Conservation (phyloP, 208 protist genomes). For the Trypanosoma caninum region DNA sequence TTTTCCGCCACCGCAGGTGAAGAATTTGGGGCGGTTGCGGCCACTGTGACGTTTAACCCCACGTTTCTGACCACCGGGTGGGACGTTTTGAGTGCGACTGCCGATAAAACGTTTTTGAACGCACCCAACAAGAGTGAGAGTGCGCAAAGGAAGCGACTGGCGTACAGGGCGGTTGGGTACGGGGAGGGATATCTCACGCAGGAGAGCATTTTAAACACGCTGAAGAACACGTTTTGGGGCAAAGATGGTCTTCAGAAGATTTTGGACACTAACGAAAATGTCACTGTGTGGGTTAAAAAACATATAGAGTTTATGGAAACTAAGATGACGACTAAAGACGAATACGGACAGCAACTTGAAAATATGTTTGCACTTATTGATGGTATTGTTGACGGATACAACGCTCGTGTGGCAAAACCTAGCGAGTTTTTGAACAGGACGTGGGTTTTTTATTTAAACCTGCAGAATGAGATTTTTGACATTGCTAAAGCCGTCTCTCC, state of each 20-base stretch:
- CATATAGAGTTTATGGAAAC: conserved; percentile 23
- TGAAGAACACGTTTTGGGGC: conserved; percentile 29
- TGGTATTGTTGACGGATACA: conserved; percentile 39
- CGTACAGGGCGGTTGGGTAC: conserved; percentile 27
- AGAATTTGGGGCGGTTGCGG: conserved; percentile 16
- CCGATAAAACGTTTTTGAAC: conserved; percentile 5
- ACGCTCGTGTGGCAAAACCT: not conserved
- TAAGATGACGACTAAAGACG: not conserved
- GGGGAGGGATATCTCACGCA: conserved; percentile 33
- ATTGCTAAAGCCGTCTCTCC: conserved; percentile 13
- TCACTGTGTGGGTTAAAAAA: conserved; percentile 14
- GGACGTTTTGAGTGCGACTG: conserved; percentile 19
- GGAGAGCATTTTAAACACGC: conserved; percentile 2
- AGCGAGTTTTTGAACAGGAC: conserved; percentile 3
- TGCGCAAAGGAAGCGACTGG: not conserved
- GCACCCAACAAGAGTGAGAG: not conserved
- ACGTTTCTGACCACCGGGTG: conserved; percentile 22
- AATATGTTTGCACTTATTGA: conserved; percentile 22
- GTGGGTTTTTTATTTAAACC: conserved; percentile 33
- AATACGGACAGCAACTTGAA: conserved; percentile 18
- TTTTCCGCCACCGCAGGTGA: conserved; percentile 11
- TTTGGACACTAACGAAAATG: not conserved
- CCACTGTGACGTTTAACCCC: conserved; percentile 17
- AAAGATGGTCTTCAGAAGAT: conserved; percentile 6
- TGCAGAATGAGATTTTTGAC: conserved; percentile 35